phyloP scores from a whole-genome alignment of 2,329 filamentous ascomycete species.

The Arachnomyces sp. region DNA sequence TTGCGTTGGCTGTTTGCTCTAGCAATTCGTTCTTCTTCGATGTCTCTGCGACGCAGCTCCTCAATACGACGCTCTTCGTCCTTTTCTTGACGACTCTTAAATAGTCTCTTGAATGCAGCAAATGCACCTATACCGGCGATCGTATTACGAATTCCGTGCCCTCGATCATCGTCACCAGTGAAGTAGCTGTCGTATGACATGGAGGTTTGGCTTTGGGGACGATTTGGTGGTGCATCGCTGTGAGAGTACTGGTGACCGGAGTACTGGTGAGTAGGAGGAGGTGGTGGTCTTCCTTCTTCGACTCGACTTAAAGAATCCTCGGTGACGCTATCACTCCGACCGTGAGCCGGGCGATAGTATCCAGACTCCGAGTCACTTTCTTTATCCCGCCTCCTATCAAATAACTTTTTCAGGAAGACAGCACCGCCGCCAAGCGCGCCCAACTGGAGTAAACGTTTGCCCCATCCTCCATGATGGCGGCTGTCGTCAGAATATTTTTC shows the following conservation, averaged over 20 bases:
- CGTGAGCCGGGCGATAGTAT: conserved; percentile 46
- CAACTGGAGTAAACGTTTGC: conserved; percentile 53
- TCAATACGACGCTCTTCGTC: conserved; percentile 39
- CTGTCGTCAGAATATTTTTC: conserved; percentile 58
- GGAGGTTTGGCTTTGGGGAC: conserved; percentile 24
- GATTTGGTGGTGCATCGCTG: conserved; percentile 12
- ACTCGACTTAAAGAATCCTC: conserved; percentile 35
- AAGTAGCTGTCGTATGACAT: conserved; percentile 35
- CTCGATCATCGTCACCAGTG: conserved; percentile 34
- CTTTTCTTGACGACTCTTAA: conserved; percentile 51
- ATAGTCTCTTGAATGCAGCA: conserved; percentile 49
- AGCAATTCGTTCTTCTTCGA: conserved; percentile 46
- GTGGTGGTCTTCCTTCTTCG: conserved; percentile 49
- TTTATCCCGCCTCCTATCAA: conserved; percentile 47
- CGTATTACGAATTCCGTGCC: conserved; percentile 51
- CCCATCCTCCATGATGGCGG: conserved; percentile 47
- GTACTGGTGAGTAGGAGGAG: conserved; percentile 23
- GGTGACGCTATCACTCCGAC: conserved; percentile 37
- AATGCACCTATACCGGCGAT: conserved; percentile 63
- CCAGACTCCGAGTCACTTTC: conserved; percentile 48
- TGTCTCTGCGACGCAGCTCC: conserved; percentile 40
- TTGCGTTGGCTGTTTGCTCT: conserved; percentile 52
- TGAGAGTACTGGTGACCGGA: conserved; percentile 17
- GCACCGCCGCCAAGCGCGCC: conserved; percentile 58
- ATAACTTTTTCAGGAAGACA: conserved; percentile 53